Evolutionary conservation across 2,329 filamentous ascomycete genomes (phyloP).

Genomic region (Corniculantispora saksenae): DNA sequence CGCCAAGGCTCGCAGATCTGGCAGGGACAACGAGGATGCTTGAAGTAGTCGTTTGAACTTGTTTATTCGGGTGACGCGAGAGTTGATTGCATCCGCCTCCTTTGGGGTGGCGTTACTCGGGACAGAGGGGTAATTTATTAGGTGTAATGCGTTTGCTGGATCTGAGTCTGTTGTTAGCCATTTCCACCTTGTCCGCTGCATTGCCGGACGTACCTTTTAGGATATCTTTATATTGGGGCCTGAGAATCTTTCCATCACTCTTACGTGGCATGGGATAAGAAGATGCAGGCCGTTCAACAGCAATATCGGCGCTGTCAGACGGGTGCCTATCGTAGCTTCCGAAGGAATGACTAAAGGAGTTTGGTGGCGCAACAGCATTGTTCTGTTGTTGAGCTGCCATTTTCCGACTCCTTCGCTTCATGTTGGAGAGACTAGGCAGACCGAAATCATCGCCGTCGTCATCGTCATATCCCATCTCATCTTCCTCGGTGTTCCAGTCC

Average conservation of each 20-base stretch:
- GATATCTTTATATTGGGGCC: conserved; percentile 97
- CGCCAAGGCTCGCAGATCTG: conserved; percentile 79
- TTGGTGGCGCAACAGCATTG: conserved; percentile 35
- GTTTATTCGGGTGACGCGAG: conserved; percentile 90
- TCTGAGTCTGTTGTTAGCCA: conserved; percentile 42
- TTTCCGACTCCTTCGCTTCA: conserved; percentile 70
- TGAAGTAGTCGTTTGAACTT: conserved; percentile 98
- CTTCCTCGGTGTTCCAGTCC: conserved; percentile 77
- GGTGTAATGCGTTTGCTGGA: conserved; percentile 90
- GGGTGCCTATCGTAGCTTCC: conserved; percentile 54
- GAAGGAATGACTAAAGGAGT: conserved; percentile 39
- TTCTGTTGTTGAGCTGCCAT: conserved; percentile 47
- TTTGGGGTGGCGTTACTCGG: conserved; percentile 75
- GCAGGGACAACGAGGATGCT: conserved; percentile 81
- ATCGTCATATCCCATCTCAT: conserved; percentile 80
- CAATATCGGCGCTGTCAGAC: conserved; percentile 90
- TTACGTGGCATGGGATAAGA: conserved; percentile 88
- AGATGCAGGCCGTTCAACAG: conserved; percentile 80
- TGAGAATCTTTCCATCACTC: conserved; percentile 89
- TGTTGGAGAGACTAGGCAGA: conserved; percentile 86
- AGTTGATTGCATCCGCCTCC: conserved; percentile 81
- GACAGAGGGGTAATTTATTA: conserved; percentile 83
- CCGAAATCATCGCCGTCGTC: conserved; percentile 95
- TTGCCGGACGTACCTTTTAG: conserved; percentile 57
- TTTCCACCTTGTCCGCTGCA: background rate